Conservation (phyloP, 345 rosid species). For the Physaria fendleri region DNA sequence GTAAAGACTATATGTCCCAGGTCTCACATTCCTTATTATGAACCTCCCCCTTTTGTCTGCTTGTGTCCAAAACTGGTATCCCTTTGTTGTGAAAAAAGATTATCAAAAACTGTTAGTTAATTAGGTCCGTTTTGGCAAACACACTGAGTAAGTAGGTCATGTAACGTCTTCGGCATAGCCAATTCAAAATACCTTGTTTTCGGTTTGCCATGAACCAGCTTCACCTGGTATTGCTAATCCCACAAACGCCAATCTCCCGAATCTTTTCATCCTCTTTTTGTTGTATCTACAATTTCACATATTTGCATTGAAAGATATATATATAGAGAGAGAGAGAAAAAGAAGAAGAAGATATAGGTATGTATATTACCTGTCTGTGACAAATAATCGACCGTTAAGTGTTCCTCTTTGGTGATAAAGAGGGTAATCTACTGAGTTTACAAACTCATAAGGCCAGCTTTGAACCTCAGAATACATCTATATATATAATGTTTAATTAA, state of each 20-base stretch:
- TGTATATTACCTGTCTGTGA: constrained; percentile 54
- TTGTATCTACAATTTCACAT: constrained; percentile 33
- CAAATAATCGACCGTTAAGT: constrained; percentile 50
- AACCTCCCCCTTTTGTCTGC: constrained; percentile 52
- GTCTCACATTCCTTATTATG: constrained; percentile 47
- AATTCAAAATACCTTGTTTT: constrained; percentile 43
- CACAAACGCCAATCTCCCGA: constrained; percentile 48
- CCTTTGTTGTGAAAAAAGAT: constrained; percentile 34
- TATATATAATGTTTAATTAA: background rate
- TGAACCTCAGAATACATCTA: constrained; percentile 52
- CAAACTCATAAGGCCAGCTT: constrained; percentile 71
- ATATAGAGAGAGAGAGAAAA: too few species aligned
- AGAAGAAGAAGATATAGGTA: too few species aligned
- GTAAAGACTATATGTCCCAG: constrained; percentile 55
- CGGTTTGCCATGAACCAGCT: constrained; percentile 85
- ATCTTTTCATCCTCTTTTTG: constrained; percentile 10
- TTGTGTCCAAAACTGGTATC: constrained; percentile 80
- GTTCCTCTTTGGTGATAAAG: constrained; percentile 45
- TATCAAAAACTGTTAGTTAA: background rate
- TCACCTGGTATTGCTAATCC: constrained; percentile 77
- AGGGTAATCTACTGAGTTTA: constrained; percentile 48
- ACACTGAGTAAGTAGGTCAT: background rate
- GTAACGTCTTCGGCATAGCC: background rate
- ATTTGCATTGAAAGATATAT: background rate
- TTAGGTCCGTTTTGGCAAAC: background rate